Base-by-base conservation (phyloP, 139 green algal species). In the Pedinophyceae sp. region DNA sequence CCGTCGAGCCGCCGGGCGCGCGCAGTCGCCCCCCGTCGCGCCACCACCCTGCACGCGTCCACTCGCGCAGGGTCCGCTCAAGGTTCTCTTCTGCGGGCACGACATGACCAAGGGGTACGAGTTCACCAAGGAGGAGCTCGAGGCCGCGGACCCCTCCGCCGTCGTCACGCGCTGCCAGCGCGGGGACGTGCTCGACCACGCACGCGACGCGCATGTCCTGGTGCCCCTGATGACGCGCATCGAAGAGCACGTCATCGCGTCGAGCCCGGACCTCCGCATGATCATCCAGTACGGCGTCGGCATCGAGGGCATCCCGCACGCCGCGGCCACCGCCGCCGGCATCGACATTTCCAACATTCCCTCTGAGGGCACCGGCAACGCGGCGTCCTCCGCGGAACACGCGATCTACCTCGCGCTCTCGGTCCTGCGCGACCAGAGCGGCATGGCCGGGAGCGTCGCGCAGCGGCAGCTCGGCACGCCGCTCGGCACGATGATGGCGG, bases 201-300 rank as follows among this genome's bases (percentile, higher is more conserved):
- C 82, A 13, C 17, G 27, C 0, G 46, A 61, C 23, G 66, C 57
- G 3, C 50, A 84, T 29, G 68, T 84, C 2, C 59, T 59, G 25
- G 64, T 84, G 2, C 75, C 75, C 22, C 55, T 81, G 10, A 79
- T 82, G 71, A 51, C 50, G 5, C 53, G 40, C 15, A 45, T 83
- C 20, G 67, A 69, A 17, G 43, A 6, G 24, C 19, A 4, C 19
- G 28, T 74, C 27, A 52, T 86, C 43, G 52, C 54, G 0, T 25
- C 16, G 2, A 71, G 67, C 10, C 26, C 27, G 13, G 50, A 58
- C 7, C 52, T 78, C 5, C 71, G 70, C 52, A 49, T 85, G 22
- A 64, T 86, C 24, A 57, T 86, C 2, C 78, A 86, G 26, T 86
- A 70, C 48, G 78, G 78, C 1, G 77, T 82, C 20, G 77, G 77